Percentiles rank a stretch among this genome's conserved stretches.
These are phyloP conservation scores for Plasmodium cynomolgi DNA, from an alignment of 169 alveolate genomes.

Conservation along the genomic window DNA sequence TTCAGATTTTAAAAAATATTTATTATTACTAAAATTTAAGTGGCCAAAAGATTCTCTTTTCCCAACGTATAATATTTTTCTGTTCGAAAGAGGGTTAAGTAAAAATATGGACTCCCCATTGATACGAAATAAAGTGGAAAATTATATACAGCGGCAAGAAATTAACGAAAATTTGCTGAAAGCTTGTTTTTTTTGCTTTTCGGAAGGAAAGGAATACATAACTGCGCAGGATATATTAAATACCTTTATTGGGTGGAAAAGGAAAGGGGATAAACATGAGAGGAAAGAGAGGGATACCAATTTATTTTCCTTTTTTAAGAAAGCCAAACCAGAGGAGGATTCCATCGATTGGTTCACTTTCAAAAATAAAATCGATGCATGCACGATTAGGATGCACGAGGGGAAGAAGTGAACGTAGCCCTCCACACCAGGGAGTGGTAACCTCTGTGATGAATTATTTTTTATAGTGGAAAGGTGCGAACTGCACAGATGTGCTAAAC, in stretches of 20 bases:
- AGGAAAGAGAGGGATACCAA: neutral
- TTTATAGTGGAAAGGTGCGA: neutral
- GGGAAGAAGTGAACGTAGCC: neutral
- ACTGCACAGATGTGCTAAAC: neutral
- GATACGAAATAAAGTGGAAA: slow-evolving; percentile 60
- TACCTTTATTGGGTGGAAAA: slow-evolving; percentile 46
- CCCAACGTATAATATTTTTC: slow-evolving; percentile 58
- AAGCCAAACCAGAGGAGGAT: neutral
- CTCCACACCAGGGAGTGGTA: neutral
- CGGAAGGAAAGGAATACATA: slow-evolving; percentile 47
- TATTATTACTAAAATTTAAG: slow-evolving; percentile 44
- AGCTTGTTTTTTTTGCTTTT: slow-evolving; percentile 57
- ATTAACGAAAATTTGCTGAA: slow-evolving; percentile 55
- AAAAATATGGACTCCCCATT: slow-evolving; percentile 64
- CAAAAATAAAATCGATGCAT: slow-evolving; percentile 53
- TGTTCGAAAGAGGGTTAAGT: slow-evolving; percentile 68
- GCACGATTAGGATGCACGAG: slow-evolving; percentile 50
- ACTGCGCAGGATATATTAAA: slow-evolving; percentile 68
- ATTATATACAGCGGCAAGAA: slow-evolving; percentile 46
- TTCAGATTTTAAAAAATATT: slow-evolving; percentile 33
- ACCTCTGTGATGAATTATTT: neutral
- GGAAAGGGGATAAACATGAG: slow-evolving; percentile 6
- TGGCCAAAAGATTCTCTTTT: slow-evolving; percentile 73
- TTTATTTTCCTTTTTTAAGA: slow-evolving; percentile 16
- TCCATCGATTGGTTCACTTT: slow-evolving; percentile 66